Conservation (phyloP, 1,284 basidiomycete species). For the Rhodotorula sp. region DNA sequence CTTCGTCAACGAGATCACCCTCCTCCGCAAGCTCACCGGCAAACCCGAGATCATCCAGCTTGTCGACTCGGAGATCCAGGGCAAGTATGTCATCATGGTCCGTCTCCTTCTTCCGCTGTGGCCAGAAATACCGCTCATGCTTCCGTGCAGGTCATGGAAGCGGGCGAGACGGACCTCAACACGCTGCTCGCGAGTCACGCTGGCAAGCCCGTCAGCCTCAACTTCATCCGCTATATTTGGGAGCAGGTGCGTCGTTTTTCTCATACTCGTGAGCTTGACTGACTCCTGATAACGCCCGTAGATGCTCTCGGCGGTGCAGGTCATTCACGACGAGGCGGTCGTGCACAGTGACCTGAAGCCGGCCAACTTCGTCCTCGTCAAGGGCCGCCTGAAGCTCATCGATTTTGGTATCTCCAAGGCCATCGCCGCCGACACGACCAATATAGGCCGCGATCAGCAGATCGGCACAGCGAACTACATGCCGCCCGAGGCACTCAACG, state of each 20-base stretch:
- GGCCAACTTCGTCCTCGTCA: slow-evolving; percentile 92
- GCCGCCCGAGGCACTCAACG: slow-evolving; percentile 75
- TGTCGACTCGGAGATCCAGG: slow-evolving; percentile 73
- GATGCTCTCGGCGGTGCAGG: slow-evolving; percentile 95
- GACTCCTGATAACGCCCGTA: slow-evolving; percentile 48
- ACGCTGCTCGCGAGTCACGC: slow-evolving; percentile 72
- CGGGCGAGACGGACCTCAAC: slow-evolving; percentile 85
- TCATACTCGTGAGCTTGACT: neutral
- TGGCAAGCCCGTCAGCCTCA: slow-evolving; percentile 79
- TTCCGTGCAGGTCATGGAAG: slow-evolving; percentile 72
- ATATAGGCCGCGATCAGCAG: slow-evolving; percentile 91
- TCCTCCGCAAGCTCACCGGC: slow-evolving; percentile 81
- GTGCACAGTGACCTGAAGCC: slow-evolving; percentile 96
- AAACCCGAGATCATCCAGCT: slow-evolving; percentile 86
- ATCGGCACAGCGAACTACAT: slow-evolving; percentile 94
- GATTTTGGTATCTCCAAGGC: slow-evolving; percentile 97
- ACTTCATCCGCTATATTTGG: slow-evolving; percentile 92
- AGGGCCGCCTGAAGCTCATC: slow-evolving; percentile 88
- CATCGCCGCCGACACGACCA: slow-evolving; percentile 94
- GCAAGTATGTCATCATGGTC: slow-evolving; percentile 66
- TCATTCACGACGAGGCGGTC: slow-evolving; percentile 93
- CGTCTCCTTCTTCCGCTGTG: neutral
- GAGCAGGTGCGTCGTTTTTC: slow-evolving; percentile 67
- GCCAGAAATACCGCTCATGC: neutral
- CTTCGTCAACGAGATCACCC: slow-evolving; percentile 91